Percentiles rank a stretch among this genome's conserved stretches.
These are phyloP conservation scores for Chlorella sorokiniana DNA, from an alignment of 139 green algal species.

Conservation along the genomic window DNA sequence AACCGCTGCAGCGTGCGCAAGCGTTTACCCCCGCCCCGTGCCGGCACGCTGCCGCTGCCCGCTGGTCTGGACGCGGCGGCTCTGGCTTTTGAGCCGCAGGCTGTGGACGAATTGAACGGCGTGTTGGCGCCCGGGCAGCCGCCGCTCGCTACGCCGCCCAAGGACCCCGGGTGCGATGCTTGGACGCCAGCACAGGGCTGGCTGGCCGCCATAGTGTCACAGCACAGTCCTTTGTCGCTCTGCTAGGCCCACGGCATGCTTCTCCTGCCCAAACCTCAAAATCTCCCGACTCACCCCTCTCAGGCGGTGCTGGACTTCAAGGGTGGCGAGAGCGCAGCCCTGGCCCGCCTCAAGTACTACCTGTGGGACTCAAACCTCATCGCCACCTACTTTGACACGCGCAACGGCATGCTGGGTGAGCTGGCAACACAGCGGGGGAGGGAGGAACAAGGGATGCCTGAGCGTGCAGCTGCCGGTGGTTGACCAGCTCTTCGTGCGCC, in stretches of 20 bases:
- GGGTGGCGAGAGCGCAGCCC: conserved; percentile 87
- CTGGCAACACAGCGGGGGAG: neutral
- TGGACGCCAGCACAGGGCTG: conserved; percentile 39
- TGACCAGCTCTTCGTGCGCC: neutral
- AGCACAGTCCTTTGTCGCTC: too few relatives aligned
- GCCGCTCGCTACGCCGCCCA: conserved; percentile 26
- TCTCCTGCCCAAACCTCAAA: too few relatives aligned
- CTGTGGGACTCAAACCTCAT: conserved; percentile 86
- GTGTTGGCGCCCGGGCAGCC: conserved; percentile 26
- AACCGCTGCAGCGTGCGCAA: conserved; percentile 49
- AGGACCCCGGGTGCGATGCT: conserved; percentile 22
- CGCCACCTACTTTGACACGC: conserved; percentile 79
- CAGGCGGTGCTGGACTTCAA: conserved; percentile 78
- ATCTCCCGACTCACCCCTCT: too few relatives aligned
- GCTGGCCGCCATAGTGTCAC: conserved; percentile 49
- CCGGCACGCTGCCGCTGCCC: conserved; percentile 69
- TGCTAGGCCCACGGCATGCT: neutral
- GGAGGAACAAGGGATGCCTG: neutral
- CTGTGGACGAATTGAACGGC: conserved; percentile 47
- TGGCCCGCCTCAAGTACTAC: conserved; percentile 93
- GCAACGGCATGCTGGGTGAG: conserved; percentile 91
- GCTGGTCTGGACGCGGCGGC: conserved; percentile 12
- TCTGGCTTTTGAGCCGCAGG: conserved; percentile 40
- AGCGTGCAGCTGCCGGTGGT: neutral
- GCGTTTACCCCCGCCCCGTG: conserved; percentile 51